Conservation (phyloP, 148 eudicot species). For the Diospyros kaki region DNA sequence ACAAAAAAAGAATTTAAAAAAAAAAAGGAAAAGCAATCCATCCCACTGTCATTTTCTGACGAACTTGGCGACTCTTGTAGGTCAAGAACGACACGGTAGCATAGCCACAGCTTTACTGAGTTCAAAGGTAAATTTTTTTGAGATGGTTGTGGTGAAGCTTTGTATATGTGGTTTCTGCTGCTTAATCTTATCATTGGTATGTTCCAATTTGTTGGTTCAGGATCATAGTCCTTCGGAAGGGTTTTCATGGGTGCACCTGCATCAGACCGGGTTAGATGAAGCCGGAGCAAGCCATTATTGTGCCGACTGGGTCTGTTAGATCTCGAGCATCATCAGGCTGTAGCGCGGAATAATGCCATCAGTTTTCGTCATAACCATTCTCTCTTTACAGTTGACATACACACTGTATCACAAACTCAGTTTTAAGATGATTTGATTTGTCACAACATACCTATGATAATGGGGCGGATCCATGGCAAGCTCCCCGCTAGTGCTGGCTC, state of each 20-base stretch:
- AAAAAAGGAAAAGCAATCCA: too few species aligned
- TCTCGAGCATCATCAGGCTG: not conserved
- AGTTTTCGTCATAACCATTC: not conserved
- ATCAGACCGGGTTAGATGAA: conserved; percentile 65
- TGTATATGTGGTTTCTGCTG: not conserved
- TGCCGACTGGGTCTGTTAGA: conserved; percentile 45
- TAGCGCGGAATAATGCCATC: too few species aligned
- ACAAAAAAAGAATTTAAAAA: too few species aligned
- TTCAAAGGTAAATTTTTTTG: conserved; percentile 37
- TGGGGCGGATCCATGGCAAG: not conserved
- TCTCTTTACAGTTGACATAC: not conserved
- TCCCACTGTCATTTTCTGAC: not conserved
- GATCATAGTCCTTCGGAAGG: conserved; percentile 38
- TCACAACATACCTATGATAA: not conserved
- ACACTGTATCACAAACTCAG: not conserved
- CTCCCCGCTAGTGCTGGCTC: not conserved
- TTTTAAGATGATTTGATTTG: not conserved
- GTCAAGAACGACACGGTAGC: conserved; percentile 46
- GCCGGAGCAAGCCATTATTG: conserved; percentile 28
- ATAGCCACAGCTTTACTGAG: conserved; percentile 36
- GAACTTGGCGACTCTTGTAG: conserved; percentile 19
- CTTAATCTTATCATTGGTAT: not conserved
- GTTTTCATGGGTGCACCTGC: conserved; percentile 63
- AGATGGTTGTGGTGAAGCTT: conserved; percentile 3
- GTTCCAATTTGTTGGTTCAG: conserved; percentile 23